Evolutionary conservation across 371 early-diverging fungal species (phyloP), one percentile per base, ranked within the genome.

Genomic region (Quaeritorhiza haematococci): DNA sequence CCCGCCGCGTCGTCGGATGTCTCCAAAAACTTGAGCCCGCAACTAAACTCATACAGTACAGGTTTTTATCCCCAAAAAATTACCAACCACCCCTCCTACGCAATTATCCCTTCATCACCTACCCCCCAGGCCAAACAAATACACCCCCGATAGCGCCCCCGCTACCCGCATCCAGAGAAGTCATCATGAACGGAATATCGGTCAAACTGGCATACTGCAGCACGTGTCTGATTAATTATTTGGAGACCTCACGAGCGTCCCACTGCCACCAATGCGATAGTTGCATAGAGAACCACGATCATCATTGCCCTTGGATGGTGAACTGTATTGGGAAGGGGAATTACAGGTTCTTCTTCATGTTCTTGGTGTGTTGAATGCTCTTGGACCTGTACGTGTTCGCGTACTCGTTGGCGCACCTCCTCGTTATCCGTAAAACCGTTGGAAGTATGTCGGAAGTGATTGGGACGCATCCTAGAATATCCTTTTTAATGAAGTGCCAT

Each of bases 251-350:
- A 3, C 74, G 96, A 23, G 77, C 90, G 26, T 87, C 86, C 41
- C 96, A 96, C 66, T 96, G 96, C 65, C 60, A 80, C 33, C 78
- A 80, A 63, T 93, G 96, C 67, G 89, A 95, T 64, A 89, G 89
- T 58, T 96, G 96, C 69, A 91, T 96, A 44, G 86, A 68, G 10
- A 34, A 43, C 26, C 42, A 62, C 35, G 63, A 63, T 47, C 93
- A 93, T 58, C 94, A 96, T 67, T 96, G 96, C 62, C 84, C 90
- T 17, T 96, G 95, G 95, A 80, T 91, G 15, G 91, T 86, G 62
- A 93, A 91, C 71, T 95, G 95, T 71, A 78, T 96, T 38, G 96
- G 96, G 1, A 84, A 85, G 49, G 76, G 93, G 56, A 94, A 94
- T 69, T 93, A 94, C 71, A 82, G 89, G 17, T 80, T 81, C 43